These are phyloP conservation scores for Neonectria punicea DNA, from an alignment of 2,329 filamentous ascomycete genomes.

Conservation along the genomic window DNA sequence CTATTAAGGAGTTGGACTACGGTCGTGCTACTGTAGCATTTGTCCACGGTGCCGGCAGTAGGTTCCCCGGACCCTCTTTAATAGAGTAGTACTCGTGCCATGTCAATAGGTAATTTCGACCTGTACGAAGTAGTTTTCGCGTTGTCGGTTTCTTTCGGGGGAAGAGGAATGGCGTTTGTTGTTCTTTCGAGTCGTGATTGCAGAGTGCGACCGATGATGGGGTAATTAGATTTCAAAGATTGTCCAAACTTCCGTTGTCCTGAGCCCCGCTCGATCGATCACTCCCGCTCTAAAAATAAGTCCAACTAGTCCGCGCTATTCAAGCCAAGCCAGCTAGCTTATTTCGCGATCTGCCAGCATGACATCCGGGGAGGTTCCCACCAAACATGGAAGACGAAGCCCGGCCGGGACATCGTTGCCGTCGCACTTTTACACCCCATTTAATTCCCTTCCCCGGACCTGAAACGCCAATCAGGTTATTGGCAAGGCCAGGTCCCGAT, in stretches of 20 bases:
- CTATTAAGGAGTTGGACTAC: not conserved
- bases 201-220: not conserved
- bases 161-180: not conserved
- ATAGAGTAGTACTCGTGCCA: not conserved
- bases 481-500: not conserved
- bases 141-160: not conserved
- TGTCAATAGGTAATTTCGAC: not conserved
- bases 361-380: not conserved
- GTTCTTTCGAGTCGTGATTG: not conserved
- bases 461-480: not conserved
- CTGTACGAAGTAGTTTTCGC: not conserved
- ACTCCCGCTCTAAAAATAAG: not conserved
- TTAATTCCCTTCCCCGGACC: not conserved
- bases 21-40: not conserved
- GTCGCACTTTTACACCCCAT: not conserved
- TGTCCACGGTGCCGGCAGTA: not conserved
- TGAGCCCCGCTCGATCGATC: not conserved
- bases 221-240: not conserved
- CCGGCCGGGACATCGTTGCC: no score
- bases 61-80: not conserved
- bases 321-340: not conserved
- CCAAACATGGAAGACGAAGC: not conserved
- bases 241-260: not conserved
- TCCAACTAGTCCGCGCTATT: not conserved
- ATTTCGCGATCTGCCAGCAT: not conserved